These are phyloP conservation scores for Pythium folliculosum DNA, from an alignment of 352 stramenopile species.

Conservation along the genomic window DNA sequence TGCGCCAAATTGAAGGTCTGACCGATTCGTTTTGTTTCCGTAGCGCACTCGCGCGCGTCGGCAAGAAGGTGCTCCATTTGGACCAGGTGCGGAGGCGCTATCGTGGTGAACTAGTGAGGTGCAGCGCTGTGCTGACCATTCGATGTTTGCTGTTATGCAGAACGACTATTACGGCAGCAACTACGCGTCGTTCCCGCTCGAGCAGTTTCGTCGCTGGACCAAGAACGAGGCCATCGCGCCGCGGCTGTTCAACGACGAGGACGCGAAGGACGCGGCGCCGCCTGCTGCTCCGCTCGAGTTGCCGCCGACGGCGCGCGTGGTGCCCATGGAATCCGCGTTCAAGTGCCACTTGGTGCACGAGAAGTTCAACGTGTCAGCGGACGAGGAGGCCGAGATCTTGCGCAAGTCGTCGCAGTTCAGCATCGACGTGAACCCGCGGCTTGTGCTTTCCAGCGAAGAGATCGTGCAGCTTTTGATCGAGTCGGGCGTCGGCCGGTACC, in stretches of 20 bases:
- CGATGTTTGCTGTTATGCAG: slow-evolving; percentile 24
- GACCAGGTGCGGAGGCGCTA: slow-evolving; percentile 59
- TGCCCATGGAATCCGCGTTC: slow-evolving; percentile 52
- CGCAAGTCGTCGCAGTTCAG: slow-evolving; percentile 61
- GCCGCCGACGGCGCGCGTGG: slow-evolving; percentile 9
- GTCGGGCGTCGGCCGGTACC: slow-evolving; percentile 83
- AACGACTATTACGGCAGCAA: slow-evolving; percentile 87
- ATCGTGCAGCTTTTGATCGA: slow-evolving; percentile 85
- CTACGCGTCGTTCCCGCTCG: slow-evolving; percentile 68
- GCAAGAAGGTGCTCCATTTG: slow-evolving; percentile 78
- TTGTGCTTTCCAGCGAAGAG: slow-evolving; percentile 77
- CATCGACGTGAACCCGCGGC: slow-evolving; percentile 78
- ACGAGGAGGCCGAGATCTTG: slow-evolving; percentile 38
- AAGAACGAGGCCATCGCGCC: slow-evolving; percentile 45
- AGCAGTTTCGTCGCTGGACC: slow-evolving; percentile 60
- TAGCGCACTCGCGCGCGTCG: slow-evolving; percentile 62
- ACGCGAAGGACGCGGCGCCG: slow-evolving; percentile 4
- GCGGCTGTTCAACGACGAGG: slow-evolving; percentile 37
- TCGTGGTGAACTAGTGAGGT: no score
- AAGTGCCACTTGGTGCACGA: slow-evolving; percentile 48
- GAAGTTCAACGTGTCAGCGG: slow-evolving; percentile 37
- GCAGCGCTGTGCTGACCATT: no score
- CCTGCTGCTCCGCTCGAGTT: background rate
- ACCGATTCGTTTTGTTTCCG: background rate
- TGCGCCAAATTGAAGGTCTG: no score